These are phyloP conservation scores for Mrakia hoshinonis DNA, from an alignment of 768 basidiomycete species.

Conservation along the genomic window DNA sequence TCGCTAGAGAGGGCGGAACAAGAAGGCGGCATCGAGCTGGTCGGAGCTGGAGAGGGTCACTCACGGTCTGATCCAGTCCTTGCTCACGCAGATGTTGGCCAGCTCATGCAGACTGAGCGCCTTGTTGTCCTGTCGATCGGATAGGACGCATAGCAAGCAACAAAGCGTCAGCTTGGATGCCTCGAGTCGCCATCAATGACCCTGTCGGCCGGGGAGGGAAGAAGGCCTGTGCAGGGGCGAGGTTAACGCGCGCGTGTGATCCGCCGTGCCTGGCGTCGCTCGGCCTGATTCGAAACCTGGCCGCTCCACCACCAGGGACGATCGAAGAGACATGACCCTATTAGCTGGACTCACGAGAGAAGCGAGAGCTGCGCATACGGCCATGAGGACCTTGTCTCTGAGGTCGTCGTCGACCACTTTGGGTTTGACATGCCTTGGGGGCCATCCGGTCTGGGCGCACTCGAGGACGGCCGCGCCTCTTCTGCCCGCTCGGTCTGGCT, in stretches of 20 bases:
- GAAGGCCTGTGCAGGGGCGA: no score
- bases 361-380: constrained; percentile 20
- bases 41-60: no score
- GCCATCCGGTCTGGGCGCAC: not conserved
- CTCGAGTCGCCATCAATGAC: not conserved
- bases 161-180: not conserved
- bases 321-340: no score
- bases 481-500: not conserved
- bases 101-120: constrained; percentile 14
- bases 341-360: constrained; percentile 10
- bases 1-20: no score
- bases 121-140: constrained; percentile 21
- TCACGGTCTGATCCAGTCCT: constrained; percentile 18
- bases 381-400: constrained; percentile 23
- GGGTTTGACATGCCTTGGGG: not conserved
- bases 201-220: no score
- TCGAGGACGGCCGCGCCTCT: not conserved
- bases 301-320: no score
- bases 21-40: no score
- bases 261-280: no score
- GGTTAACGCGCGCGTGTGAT: no score
- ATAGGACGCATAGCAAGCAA: not conserved
- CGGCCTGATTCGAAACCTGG: no score
- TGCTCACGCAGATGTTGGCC: not conserved
- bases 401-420: constrained; percentile 15